Base-by-base conservation (phyloP, 108 stramenopile species). In the Pseudonitzschia multiseries region DNA sequence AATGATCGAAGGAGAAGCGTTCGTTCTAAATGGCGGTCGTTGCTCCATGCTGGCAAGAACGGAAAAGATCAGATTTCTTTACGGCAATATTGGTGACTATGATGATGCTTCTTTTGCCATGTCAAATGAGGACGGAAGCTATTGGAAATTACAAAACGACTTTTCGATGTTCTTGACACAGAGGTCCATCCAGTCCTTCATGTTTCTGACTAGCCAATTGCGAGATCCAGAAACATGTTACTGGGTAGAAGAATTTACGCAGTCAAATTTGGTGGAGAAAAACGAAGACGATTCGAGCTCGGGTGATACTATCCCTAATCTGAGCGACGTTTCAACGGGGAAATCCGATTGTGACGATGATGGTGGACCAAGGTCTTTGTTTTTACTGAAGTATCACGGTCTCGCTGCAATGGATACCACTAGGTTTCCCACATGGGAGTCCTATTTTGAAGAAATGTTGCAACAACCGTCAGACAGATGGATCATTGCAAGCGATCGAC, bases 211-310 rank as follows among this genome's bases (percentile, higher is more conserved):
- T 24, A 79, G 78, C 12, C 73, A 82, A 13, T 68, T 85, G 40
- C 68, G 89, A 32, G 93, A 93, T 77, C 83, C 82, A 28, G 86
- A 93, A 41, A 93, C 90, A 4, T 79, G 82, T 13, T 56, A 52
- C 41, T 93, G 89, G 89, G 67, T 93, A 18, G 90, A 93, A 60
- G 77, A 84, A 27, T 90, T 93, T 44, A 82, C 85, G 12, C 69
- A 91, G 43, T 87, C 89, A 0, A 79, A 81, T 26, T 74, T 78
- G 17, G 68, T 61, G 17, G 17, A 5, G 20, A 42, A 20, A 14
- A 63, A 63, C 14, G 44, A 76, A 26, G 31, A 70, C 60, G 31
- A 54, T 51, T 43, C 31, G 62, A 21, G 26, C 75, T 28, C 72
- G 75, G 54, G 77, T 79, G 72, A 79, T 72, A 43, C 76, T 70